Percentiles rank a stretch among this genome's conserved stretches.
phyloP scores from a whole-genome alignment of 345 rosid species.

The Clausena lansium region DNA sequence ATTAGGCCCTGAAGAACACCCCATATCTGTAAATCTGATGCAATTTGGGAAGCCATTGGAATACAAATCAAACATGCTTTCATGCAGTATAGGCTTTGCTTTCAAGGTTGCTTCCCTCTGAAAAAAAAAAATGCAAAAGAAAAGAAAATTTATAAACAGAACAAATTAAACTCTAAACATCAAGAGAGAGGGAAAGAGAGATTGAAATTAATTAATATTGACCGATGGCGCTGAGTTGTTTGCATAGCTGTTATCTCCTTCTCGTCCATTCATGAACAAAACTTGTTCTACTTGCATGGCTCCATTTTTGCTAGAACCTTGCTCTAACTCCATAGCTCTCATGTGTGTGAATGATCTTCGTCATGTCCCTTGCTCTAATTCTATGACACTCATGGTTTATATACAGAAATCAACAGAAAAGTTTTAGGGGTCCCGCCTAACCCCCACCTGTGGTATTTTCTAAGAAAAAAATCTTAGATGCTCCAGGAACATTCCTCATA shows the following conservation, averaged over 20 bases:
- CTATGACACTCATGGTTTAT: too few relatives aligned
- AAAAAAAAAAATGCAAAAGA: too few relatives aligned
- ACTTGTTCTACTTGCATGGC: background rate
- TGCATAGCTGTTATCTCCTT: constrained; percentile 23
- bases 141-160: background rate
- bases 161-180: background rate
- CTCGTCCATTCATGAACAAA: constrained; percentile 19
- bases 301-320: background rate
- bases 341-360: too few relatives aligned
- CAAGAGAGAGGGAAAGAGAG: background rate
- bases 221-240: constrained; percentile 18
- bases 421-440: too few relatives aligned
- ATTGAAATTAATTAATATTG: too few relatives aligned
- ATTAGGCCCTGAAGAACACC: constrained; percentile 10
- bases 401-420: too few relatives aligned
- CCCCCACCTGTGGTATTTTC: too few relatives aligned
- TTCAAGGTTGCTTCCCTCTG: background rate
- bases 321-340: too few relatives aligned
- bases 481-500: too few relatives aligned
- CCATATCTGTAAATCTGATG: constrained; percentile 11
- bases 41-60: constrained; percentile 1
- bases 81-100: background rate
- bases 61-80: background rate
- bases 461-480: too few relatives aligned
- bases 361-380: too few relatives aligned